These are phyloP conservation scores for Geotrichum carabidarum DNA, from an alignment of 1,139 yeast species.

Conservation along the genomic window DNA sequence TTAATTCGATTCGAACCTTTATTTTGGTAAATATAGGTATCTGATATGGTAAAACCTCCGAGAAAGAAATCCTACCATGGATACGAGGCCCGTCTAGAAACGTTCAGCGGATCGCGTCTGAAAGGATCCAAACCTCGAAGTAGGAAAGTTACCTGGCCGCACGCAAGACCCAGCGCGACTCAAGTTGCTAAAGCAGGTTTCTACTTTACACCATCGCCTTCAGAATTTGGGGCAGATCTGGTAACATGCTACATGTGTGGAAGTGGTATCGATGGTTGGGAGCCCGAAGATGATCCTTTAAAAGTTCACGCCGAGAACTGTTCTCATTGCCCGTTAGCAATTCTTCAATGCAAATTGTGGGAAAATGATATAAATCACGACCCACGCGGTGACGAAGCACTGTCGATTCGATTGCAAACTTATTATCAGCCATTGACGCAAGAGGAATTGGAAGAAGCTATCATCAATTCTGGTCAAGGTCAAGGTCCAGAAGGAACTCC, in stretches of 20 bases:
- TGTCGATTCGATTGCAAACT: constrained; percentile 47
- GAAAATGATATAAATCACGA: constrained; percentile 29
- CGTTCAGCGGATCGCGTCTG: constrained; percentile 27
- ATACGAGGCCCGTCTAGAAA: constrained; percentile 28
- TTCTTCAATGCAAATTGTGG: constrained; percentile 29
- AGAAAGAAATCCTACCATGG: constrained; percentile 20
- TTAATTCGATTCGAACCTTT: neutral
- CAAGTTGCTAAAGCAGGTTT: constrained; percentile 63
- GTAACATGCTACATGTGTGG: constrained; percentile 63
- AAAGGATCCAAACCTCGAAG: constrained; percentile 26
- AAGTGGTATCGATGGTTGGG: constrained; percentile 39
- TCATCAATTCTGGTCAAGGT: constrained; percentile 4
- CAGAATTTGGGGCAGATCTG: constrained; percentile 40
- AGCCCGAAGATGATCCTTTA: constrained; percentile 36
- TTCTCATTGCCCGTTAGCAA: constrained; percentile 47
- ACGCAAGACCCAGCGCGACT: constrained; percentile 29
- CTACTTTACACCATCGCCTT: constrained; percentile 48
- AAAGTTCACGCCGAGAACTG: constrained; percentile 46
- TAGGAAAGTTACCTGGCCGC: constrained; percentile 34
- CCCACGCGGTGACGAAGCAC: constrained; percentile 41
- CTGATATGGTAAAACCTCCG: constrained; percentile 9
- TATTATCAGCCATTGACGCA: constrained; percentile 38
- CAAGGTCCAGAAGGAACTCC: neutral
- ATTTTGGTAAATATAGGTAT: neutral
- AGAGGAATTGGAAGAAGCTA: constrained; percentile 13